Evolutionary conservation across 352 stramenopile species (phyloP).

Genomic region (Globisporangium heterothallicum): DNA sequence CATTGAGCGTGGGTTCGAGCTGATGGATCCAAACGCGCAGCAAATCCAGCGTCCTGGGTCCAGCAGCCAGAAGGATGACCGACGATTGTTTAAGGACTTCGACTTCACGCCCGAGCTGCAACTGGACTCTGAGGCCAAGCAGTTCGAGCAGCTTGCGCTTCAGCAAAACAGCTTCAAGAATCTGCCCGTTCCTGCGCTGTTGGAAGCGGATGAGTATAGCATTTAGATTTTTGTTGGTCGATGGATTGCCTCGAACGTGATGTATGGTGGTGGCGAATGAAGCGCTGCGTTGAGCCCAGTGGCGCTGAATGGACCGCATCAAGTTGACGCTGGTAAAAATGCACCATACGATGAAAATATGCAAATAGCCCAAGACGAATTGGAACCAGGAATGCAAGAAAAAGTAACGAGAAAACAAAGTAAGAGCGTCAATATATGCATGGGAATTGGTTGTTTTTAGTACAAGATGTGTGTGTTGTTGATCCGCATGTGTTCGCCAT

Average conservation of each 20-base stretch:
- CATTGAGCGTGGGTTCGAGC: constrained; percentile 71
- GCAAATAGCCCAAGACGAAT: neutral
- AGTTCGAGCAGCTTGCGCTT: constrained; percentile 82
- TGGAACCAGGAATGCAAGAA: neutral
- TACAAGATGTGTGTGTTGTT: neutral
- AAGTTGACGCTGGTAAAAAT: no score
- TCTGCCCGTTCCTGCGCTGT: constrained; percentile 54
- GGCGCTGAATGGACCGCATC: neutral
- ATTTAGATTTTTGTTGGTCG: constrained; percentile 22
- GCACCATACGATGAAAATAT: neutral
- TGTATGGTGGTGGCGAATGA: neutral
- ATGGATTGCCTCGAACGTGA: neutral
- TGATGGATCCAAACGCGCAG: constrained; percentile 42
- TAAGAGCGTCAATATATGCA: constrained; percentile 11
- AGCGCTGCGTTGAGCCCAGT: neutral
- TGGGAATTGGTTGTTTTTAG: constrained; percentile 7
- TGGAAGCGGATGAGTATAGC: constrained; percentile 82
- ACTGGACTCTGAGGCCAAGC: constrained; percentile 75
- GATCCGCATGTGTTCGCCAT: neutral
- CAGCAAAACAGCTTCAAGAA: constrained; percentile 83
- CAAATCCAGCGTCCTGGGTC: constrained; percentile 59
- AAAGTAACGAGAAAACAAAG: neutral
- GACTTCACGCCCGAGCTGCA: constrained; percentile 82
- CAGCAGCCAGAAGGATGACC: constrained; percentile 57
- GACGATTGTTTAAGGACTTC: constrained; percentile 81